Evolutionary conservation across 257 asterid species (phyloP).

Genomic region (Salvia rosmarinus): DNA sequence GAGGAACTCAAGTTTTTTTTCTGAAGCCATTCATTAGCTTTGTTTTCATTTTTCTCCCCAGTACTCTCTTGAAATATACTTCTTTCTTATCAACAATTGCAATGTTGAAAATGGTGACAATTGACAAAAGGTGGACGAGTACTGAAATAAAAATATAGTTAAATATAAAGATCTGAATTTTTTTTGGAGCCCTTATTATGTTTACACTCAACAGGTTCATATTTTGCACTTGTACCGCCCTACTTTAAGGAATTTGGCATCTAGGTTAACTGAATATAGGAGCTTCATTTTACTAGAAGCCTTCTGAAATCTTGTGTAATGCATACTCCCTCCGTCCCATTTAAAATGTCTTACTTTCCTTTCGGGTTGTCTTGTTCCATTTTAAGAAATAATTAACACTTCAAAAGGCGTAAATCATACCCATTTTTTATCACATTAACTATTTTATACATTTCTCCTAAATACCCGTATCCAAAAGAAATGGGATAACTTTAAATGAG

Average conservation of each 20-base stretch:
- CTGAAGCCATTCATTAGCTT: slow-evolving; percentile 9
- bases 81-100: neutral
- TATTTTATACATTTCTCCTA: no score
- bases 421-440: no score
- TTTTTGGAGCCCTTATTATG: neutral
- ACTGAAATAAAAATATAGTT: neutral
- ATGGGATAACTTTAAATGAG: no score
- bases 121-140: no score
- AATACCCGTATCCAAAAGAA: no score
- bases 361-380: no score
- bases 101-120: no score
- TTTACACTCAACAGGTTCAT: neutral
- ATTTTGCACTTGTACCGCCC: neutral
- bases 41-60: neutral
- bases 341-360: no score
- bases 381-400: no score
- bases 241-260: neutral
- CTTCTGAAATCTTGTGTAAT: neutral
- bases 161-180: neutral
- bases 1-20: neutral
- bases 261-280: neutral
- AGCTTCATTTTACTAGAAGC: neutral
- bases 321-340: no score
- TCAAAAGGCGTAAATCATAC: no score
- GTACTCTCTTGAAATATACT: neutral